A percentile compares a stretch with the other conserved stretches of the same genome.
Evolutionary conservation across 2,329 filamentous ascomycete species (phyloP).

Genomic region (Tolypocladium sp.): DNA sequence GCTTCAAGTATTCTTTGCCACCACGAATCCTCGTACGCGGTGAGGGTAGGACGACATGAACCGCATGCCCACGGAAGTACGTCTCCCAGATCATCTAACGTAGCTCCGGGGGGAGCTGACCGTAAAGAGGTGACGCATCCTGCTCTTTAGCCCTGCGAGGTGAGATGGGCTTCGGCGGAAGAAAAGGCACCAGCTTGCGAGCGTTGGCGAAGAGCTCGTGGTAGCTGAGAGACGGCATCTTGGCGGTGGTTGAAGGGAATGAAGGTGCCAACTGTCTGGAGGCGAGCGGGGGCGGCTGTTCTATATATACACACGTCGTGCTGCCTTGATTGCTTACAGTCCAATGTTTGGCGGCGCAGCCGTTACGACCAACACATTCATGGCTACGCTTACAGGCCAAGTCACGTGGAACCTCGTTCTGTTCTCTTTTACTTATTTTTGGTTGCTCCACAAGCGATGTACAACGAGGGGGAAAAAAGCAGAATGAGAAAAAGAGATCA

Average conservation of each 20-base stretch:
- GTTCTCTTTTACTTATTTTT: no score
- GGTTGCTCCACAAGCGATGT: no score
- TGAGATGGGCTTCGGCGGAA: slow-evolving; percentile 9
- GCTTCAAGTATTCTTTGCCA: not conserved
- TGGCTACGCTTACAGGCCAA: not conserved
- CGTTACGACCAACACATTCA: not conserved
- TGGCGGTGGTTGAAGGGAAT: not conserved
- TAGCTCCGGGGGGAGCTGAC: slow-evolving; percentile 6
- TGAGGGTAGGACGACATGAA: slow-evolving; percentile 2
- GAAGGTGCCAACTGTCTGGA: not conserved
- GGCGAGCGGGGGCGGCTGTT: not conserved
- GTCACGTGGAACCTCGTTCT: not conserved
- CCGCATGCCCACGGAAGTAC: slow-evolving; percentile 6
- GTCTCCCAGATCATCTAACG: slow-evolving; percentile 9
- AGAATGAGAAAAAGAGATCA: no score
- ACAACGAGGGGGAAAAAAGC: no score
- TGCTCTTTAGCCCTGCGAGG: slow-evolving; percentile 6
- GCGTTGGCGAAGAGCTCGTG: slow-evolving; percentile 4
- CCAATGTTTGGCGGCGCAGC: not conserved
- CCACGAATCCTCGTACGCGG: not conserved
- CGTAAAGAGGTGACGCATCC: slow-evolving; percentile 6
- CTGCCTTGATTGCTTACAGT: not conserved
- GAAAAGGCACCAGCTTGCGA: slow-evolving; percentile 7
- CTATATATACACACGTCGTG: not conserved
- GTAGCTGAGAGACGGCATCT: slow-evolving; percentile 3